A percentile compares a stretch with the other conserved stretches of the same genome.
phyloP scores from a whole-genome alignment of 345 rosid genomes.

The Euphorbia peplus region DNA sequence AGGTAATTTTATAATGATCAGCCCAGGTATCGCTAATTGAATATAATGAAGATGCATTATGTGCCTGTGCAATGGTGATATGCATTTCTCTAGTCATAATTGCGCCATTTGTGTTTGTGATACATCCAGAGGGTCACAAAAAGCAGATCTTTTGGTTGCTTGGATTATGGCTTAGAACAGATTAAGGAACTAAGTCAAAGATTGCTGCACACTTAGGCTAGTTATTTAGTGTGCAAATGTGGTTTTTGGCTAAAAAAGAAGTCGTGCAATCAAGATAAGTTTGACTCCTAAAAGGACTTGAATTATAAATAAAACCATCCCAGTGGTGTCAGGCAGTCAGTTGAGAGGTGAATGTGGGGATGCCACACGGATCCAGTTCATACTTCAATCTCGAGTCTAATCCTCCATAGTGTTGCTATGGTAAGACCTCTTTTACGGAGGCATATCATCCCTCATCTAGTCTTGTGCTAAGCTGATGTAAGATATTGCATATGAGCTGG shows the following conservation, averaged over 20 bases:
- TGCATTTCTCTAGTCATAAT: neutral
- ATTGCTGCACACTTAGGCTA: neutral
- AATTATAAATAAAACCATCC: neutral
- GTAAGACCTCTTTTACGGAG: too few relatives aligned
- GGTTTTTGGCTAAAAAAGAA: neutral
- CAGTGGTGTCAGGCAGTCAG: neutral
- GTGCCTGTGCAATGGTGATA: neutral
- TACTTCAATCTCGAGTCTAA: too few relatives aligned
- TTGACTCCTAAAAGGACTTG: neutral
- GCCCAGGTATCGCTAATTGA: neutral
- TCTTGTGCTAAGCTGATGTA: too few relatives aligned
- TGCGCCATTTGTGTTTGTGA: neutral
- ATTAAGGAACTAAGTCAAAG: neutral
- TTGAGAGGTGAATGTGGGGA: neutral
- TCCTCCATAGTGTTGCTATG: neutral
- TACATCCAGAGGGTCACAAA: neutral
- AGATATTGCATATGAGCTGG: too few relatives aligned
- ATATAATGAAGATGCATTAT: neutral
- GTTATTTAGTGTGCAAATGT: neutral
- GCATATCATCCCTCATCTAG: too few relatives aligned
- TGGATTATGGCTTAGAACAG: neutral
- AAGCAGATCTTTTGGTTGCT: neutral
- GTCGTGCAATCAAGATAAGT: neutral
- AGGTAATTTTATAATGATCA: slow-evolving; percentile 38
- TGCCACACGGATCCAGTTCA: neutral